Conservation (phyloP, 805 yeast genomes). For the Candida hungchunana region DNA sequence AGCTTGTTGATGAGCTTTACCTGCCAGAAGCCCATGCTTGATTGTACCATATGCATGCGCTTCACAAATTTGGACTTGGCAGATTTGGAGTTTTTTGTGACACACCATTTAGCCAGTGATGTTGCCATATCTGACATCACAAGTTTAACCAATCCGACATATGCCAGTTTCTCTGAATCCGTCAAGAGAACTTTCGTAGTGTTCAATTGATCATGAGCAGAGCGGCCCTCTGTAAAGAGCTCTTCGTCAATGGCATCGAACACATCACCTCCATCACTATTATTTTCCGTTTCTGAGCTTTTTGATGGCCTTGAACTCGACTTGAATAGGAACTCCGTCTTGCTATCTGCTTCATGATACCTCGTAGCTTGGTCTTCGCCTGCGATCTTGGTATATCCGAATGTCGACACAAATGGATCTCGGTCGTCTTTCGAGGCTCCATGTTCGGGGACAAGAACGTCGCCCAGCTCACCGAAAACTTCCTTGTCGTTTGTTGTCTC, state of each 20-base stretch:
- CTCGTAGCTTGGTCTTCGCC: conserved; percentile 81
- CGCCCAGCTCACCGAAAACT: conserved; percentile 77
- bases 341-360: conserved; percentile 49
- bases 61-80: conserved; percentile 46
- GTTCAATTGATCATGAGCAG: conserved; percentile 62
- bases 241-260: conserved; percentile 36
- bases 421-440: conserved; percentile 9
- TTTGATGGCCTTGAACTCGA: conserved; percentile 2
- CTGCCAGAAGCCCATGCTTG: conserved; percentile 82
- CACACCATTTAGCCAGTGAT: conserved; percentile 55
- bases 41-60: conserved; percentile 62
- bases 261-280: conserved; percentile 22
- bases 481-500: conserved; percentile 74
- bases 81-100: conserved; percentile 43
- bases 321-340: conserved; percentile 53
- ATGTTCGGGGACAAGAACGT: conserved; percentile 38
- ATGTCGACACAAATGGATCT: conserved; percentile 20
- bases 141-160: conserved; percentile 78
- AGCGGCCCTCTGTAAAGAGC: conserved; percentile 29
- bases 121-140: conserved; percentile 78
- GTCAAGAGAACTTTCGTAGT: conserved; percentile 77
- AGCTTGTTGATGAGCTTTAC: conserved; percentile 63
- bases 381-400: conserved; percentile 83
- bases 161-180: conserved; percentile 87
- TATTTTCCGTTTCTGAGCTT: not conserved